These are phyloP conservation scores for Phytophthora europaea DNA, from an alignment of 352 stramenopile species.

Conservation along the genomic window DNA sequence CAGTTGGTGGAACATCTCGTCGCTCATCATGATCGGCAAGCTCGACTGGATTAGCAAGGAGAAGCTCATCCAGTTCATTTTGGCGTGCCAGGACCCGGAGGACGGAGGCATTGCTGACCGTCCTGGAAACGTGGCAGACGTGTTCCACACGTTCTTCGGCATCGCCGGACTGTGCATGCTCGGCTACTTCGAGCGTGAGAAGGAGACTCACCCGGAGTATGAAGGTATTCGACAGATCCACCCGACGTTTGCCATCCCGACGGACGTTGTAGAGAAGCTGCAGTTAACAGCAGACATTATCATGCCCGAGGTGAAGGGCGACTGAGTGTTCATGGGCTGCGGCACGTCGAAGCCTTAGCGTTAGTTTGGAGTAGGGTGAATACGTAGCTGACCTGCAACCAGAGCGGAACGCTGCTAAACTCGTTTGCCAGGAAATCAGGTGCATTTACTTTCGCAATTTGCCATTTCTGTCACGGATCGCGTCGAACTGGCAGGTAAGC, in stretches of 20 bases:
- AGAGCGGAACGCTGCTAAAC: constrained; percentile 10
- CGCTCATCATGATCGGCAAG: constrained; percentile 96
- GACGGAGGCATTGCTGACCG: constrained; percentile 99
- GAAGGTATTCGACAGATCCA: constrained; percentile 91
- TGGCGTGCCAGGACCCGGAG: constrained; percentile 97
- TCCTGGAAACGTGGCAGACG: constrained; percentile 96
- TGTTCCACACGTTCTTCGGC: constrained; percentile 99
- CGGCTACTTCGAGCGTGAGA: constrained; percentile 90
- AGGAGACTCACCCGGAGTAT: constrained; percentile 63
- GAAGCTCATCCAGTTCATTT: constrained; percentile 95
- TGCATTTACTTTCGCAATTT: constrained; percentile 44
- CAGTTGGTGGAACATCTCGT: constrained; percentile 99
- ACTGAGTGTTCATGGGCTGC: constrained; percentile 17
- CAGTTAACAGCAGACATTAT: constrained; percentile 85
- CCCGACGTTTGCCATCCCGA: constrained; percentile 95
- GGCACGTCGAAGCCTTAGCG: not conserved
- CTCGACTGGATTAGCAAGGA: constrained; percentile 96
- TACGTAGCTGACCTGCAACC: constrained; percentile 8
- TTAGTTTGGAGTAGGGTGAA: constrained; percentile 14
- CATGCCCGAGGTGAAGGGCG: constrained; percentile 25
- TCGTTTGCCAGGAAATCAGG: constrained; percentile 30
- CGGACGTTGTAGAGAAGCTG: constrained; percentile 92
- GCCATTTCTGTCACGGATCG: constrained; percentile 20
- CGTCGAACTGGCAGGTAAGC: constrained; percentile 25
- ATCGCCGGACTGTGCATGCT: constrained; percentile 96